Conservation (phyloP, 495 filamentous ascomycete genomes). For the Aspergillus campestris region DNA sequence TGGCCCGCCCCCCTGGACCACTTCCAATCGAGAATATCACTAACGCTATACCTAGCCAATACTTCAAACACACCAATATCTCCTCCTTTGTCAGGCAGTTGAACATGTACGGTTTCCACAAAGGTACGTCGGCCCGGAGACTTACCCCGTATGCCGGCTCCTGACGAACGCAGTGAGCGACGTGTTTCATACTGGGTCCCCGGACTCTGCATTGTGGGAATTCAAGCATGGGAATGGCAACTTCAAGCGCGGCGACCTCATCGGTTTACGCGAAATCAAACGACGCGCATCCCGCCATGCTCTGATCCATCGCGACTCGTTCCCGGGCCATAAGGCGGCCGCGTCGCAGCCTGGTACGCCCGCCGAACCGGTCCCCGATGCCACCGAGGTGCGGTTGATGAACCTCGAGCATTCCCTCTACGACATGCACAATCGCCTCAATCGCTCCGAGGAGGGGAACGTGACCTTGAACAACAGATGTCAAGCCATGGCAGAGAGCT, state of each 20-base stretch:
- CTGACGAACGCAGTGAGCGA: slow-evolving; percentile 66
- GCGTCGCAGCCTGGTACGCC: slow-evolving; percentile 75
- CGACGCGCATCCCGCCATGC: slow-evolving; percentile 93
- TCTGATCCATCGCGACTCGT: slow-evolving; percentile 90
- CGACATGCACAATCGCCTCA: slow-evolving; percentile 67
- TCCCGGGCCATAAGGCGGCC: slow-evolving; percentile 64
- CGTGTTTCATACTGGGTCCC: slow-evolving; percentile 94
- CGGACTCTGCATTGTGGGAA: slow-evolving; percentile 94
- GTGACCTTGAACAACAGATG: slow-evolving; percentile 71
- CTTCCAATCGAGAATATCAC: slow-evolving; percentile 5
- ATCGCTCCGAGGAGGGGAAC: slow-evolving; percentile 76
- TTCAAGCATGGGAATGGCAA: slow-evolving; percentile 98
- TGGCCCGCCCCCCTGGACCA: slow-evolving; percentile 7
- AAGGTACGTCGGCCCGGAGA: slow-evolving; percentile 53
- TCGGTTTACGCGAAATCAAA: slow-evolving; percentile 91
- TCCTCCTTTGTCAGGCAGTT: slow-evolving; percentile 96
- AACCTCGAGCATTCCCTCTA: slow-evolving; percentile 74
- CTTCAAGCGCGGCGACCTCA: slow-evolving; percentile 90
- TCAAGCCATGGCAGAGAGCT: slow-evolving; percentile 71
- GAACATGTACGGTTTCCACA: slow-evolving; percentile 99
- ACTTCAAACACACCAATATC: slow-evolving; percentile 99
- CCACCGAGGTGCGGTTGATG: slow-evolving; percentile 65
- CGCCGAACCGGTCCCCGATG: slow-evolving; percentile 70
- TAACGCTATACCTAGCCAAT: slow-evolving; percentile 52
- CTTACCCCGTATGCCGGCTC: neutral